These are phyloP conservation scores for Fraxinus sp. DNA, from an alignment of 305 asterid species.

Conservation along the genomic window DNA sequence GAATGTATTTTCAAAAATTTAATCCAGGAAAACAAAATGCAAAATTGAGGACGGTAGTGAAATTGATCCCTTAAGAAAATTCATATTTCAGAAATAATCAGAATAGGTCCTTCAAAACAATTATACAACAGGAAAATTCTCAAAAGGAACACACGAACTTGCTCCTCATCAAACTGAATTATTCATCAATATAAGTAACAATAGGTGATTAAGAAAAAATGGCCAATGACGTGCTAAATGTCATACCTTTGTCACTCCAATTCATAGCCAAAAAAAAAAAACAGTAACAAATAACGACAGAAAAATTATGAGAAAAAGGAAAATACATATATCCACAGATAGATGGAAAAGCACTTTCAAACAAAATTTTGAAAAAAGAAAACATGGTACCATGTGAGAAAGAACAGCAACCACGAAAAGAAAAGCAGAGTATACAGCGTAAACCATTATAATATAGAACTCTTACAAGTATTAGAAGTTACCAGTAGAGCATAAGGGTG, in stretches of 20 bases:
- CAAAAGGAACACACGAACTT: too few relatives aligned
- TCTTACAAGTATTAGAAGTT: neutral
- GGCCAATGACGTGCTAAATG: too few relatives aligned
- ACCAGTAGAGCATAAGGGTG: neutral
- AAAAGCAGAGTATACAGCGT: neutral
- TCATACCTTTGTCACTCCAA: too few relatives aligned
- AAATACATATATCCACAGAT: neutral
- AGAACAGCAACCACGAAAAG: constrained; percentile 1
- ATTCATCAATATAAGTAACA: too few relatives aligned
- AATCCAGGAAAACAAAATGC: neutral
- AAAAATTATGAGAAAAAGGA: neutral
- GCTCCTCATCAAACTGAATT: too few relatives aligned
- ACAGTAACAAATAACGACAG: neutral
- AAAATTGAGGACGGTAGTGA: neutral
- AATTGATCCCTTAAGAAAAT: neutral
- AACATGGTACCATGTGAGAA: neutral
- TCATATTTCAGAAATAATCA: neutral
- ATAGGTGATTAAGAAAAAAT: too few relatives aligned
- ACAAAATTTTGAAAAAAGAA: neutral
- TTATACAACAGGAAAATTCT: too few relatives aligned
- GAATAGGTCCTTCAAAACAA: neutral
- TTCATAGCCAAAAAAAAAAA: too few relatives aligned
- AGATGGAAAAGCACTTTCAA: constrained; percentile 1
- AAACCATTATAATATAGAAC: neutral
- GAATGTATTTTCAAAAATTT: neutral